A percentile compares a stretch with the other conserved stretches of the same genome.
These are phyloP conservation scores for Collybia sp. DNA, from an alignment of 768 basidiomycete genomes.

Conservation along the genomic window DNA sequence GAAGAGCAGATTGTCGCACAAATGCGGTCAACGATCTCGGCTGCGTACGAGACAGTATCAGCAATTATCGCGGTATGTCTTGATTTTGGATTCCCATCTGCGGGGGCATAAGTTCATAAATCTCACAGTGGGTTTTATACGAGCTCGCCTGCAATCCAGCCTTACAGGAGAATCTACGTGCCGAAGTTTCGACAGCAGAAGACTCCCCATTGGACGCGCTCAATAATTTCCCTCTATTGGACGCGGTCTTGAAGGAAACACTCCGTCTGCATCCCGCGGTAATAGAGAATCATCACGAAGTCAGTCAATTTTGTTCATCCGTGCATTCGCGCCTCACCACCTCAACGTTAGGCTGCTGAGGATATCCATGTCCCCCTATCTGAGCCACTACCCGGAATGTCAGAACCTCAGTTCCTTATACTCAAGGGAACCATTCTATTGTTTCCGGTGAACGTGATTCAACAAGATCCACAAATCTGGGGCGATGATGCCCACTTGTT, in stretches of 20 bases:
- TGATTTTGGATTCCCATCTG: too few relatives aligned
- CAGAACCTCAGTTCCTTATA: constrained; percentile 38
- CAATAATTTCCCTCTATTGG: constrained; percentile 48
- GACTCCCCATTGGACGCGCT: constrained; percentile 50
- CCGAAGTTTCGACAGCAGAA: constrained; percentile 40
- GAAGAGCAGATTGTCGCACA: constrained; percentile 53
- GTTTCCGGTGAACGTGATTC: constrained; percentile 55
- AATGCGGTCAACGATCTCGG: constrained; percentile 61
- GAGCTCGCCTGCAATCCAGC: constrained; percentile 48
- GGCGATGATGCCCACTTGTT: constrained; percentile 55
- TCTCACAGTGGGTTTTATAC: constrained; percentile 57
- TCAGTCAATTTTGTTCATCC: constrained; percentile 10
- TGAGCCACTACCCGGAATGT: constrained; percentile 41
- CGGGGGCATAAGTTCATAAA: constrained; percentile 2
- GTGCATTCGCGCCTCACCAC: constrained; percentile 4
- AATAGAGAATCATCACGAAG: constrained; percentile 63
- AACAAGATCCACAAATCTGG: constrained; percentile 50
- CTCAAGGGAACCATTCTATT: constrained; percentile 52
- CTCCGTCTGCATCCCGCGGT: constrained; percentile 60
- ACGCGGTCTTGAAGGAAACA: constrained; percentile 59
- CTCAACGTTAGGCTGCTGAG: constrained; percentile 37
- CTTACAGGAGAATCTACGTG: constrained; percentile 52
- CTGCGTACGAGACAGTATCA: constrained; percentile 53
- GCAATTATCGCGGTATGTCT: constrained; percentile 33
- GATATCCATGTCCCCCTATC: constrained; percentile 53